Evolutionary conservation across 176 grass and related monocot genomes (phyloP).

Genomic region (Oryza meridionalis): DNA sequence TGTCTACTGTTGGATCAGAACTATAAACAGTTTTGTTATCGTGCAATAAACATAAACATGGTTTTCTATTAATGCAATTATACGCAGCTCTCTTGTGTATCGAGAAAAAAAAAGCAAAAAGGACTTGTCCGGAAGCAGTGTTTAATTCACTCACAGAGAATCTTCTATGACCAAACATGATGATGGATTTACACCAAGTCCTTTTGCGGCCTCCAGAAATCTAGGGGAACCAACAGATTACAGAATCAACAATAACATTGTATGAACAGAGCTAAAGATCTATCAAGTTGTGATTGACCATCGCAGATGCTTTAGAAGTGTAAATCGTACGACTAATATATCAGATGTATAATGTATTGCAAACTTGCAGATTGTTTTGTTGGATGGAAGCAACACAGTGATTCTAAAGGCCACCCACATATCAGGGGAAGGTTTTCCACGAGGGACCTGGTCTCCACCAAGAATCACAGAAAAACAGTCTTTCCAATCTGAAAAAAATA

Average conservation of each 20-base stretch:
- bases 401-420: conserved; percentile 52
- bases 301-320: neutral
- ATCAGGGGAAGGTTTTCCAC: conserved; percentile 86
- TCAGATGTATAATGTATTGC: neutral
- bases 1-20: neutral
- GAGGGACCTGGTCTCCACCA: conserved; percentile 78
- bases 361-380: neutral
- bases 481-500: conserved; percentile 64
- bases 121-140: neutral
- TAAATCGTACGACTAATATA: neutral
- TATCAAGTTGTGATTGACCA: neutral
- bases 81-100: too few relatives aligned
- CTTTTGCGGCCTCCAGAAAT: conserved; percentile 80
- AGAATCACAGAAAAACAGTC: conserved; percentile 84
- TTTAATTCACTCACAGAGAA: conserved; percentile 61
- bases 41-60: neutral
- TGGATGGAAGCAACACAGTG: neutral
- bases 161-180: conserved; percentile 87
- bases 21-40: neutral
- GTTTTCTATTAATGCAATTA: neutral
- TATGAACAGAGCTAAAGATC: conserved; percentile 9
- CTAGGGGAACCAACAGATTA: conserved; percentile 39
- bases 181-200: conserved; percentile 66
- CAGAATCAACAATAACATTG: neutral
- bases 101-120: neutral